Percentiles rank a stretch among this genome's conserved stretches.
Conservation (phyloP, 192 early-diverging fungal species). For the Backusella luteola region DNA sequence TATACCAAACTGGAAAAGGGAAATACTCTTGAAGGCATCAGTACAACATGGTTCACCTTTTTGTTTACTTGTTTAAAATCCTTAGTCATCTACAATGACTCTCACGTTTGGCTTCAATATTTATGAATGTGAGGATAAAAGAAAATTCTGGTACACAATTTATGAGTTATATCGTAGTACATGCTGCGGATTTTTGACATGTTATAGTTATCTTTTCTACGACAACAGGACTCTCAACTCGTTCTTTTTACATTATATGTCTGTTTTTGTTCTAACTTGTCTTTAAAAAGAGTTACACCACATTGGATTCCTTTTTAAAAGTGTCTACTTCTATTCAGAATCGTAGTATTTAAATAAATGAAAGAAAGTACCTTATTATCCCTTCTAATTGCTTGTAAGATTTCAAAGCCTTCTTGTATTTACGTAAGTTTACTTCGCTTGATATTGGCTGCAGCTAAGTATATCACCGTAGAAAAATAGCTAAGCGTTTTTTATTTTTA, state of each 20-base stretch:
- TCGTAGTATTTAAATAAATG: neutral
- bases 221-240: neutral
- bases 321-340: neutral
- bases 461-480: too few species aligned
- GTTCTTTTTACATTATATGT: neutral
- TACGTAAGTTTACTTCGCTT: too few species aligned
- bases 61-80: neutral
- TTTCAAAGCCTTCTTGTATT: too few species aligned
- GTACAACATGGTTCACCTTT: neutral
- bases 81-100: too few species aligned
- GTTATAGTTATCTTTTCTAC: neutral
- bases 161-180: neutral
- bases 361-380: neutral
- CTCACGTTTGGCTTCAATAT: too few species aligned
- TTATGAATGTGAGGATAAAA: neutral
- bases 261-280: neutral
- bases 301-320: neutral
- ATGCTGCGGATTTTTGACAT: neutral
- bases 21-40: too few species aligned
- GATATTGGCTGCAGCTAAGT: too few species aligned
- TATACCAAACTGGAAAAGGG: neutral
- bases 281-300: neutral
- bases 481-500: too few species aligned
- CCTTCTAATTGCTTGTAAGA: too few species aligned
- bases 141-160: neutral